These are phyloP conservation scores for Aspergillus tamarii DNA, from an alignment of 2,329 filamentous ascomycete genomes.

Conservation along the genomic window DNA sequence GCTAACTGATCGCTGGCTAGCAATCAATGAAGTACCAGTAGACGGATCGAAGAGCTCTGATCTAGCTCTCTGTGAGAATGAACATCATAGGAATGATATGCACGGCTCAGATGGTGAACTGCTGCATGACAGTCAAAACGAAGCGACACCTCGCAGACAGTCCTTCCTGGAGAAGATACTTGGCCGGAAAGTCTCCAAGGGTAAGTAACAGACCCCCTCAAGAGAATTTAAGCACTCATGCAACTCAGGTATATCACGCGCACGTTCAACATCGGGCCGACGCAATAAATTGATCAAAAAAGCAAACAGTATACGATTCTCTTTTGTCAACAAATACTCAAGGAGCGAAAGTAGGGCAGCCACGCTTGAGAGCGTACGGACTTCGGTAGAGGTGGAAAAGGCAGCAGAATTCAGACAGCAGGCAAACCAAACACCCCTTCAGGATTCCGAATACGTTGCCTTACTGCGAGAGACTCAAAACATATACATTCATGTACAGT, in stretches of 20 bases:
- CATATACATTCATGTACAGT: constrained; percentile 31
- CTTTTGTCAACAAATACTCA: constrained; percentile 29
- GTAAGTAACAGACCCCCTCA: constrained; percentile 17
- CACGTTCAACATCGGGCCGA: constrained; percentile 24
- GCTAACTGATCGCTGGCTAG: constrained; percentile 9
- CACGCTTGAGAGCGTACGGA: constrained; percentile 17
- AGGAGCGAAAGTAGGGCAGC: constrained; percentile 21
- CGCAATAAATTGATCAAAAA: constrained; percentile 32
- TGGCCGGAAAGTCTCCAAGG: constrained; percentile 28
- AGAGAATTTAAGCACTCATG: constrained; percentile 9
- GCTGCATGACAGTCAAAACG: constrained; percentile 12
- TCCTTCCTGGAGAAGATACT: constrained; percentile 31
- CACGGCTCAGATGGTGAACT: constrained; percentile 17
- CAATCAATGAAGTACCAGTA: constrained; percentile 10
- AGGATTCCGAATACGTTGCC: constrained; percentile 23
- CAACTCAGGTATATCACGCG: constrained; percentile 26
- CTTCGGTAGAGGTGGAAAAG: constrained; percentile 12
- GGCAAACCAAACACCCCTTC: constrained; percentile 11
- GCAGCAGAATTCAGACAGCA: constrained; percentile 12
- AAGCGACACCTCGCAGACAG: constrained; percentile 21
- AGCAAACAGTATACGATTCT: constrained; percentile 34
- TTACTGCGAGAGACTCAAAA: constrained; percentile 23
- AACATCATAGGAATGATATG: constrained; percentile 12
- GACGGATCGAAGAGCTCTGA: constrained; percentile 17
- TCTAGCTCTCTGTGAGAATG: constrained; percentile 25